Percentiles rank a stretch among this genome's conserved stretches.
Evolutionary conservation across 805 yeast genomes (phyloP).

Genomic region (Candida corydali): DNA sequence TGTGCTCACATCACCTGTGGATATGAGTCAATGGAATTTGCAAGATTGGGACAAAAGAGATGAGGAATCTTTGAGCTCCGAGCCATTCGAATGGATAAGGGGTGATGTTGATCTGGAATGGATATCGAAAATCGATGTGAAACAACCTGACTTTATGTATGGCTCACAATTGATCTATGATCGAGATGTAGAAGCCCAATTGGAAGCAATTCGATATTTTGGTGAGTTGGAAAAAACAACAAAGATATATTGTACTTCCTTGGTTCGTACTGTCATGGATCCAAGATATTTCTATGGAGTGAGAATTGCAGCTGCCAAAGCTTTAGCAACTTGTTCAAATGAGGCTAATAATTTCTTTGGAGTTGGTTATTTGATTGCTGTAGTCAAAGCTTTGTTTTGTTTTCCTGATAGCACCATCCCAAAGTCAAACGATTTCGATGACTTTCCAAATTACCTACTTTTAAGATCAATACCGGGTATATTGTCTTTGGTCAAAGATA

Average conservation of each 20-base stretch:
- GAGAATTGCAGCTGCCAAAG: conserved; percentile 79
- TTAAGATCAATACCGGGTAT: conserved; percentile 66
- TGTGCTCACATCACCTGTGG: conserved; percentile 57
- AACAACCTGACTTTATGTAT: conserved; percentile 93
- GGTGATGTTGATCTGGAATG: conserved; percentile 98
- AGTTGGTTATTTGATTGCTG: conserved; percentile 62
- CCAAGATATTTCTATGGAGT: conserved; percentile 83
- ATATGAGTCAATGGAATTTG: conserved; percentile 67
- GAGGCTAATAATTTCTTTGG: conserved; percentile 67
- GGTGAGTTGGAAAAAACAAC: conserved; percentile 57
- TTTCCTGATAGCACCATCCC: conserved; percentile 64
- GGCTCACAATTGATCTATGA: conserved; percentile 92
- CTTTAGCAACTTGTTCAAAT: conserved; percentile 65
- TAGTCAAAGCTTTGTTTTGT: conserved; percentile 69
- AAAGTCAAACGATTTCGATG: conserved; percentile 72
- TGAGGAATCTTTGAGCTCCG: conserved; percentile 64
- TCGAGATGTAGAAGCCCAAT: conserved; percentile 93
- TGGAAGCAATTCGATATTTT: conserved; percentile 75
- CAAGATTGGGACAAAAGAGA: conserved; percentile 68
- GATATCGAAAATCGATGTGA: conserved; percentile 78
- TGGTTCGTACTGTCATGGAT: conserved; percentile 81
- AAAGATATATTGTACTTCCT: conserved; percentile 65
- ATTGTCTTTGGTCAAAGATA: conserved; percentile 57
- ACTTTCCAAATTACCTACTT: conserved; percentile 63
- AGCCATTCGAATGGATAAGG: conserved; percentile 96